These are phyloP conservation scores for Pleurotus pulmonarius DNA, from an alignment of 768 basidiomycete species.

Conservation along the genomic window DNA sequence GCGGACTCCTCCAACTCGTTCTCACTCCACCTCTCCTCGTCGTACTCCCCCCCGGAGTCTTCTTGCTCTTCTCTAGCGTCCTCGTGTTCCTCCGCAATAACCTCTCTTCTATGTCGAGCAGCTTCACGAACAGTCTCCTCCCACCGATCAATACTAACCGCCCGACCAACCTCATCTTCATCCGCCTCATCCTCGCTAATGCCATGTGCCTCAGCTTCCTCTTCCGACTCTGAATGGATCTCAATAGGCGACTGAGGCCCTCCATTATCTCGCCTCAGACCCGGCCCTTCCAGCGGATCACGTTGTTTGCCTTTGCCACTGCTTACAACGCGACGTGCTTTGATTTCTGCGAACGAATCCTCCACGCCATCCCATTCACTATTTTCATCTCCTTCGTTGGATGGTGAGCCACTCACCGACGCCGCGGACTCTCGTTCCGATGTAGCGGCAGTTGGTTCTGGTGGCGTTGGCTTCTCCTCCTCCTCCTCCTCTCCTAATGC, in stretches of 20 bases:
- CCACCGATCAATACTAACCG: conserved; percentile 5
- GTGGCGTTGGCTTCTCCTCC: conserved; percentile 15
- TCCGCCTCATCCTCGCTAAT: conserved; percentile 15
- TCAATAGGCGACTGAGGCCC: conserved; percentile 43
- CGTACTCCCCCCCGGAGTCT: conserved; percentile 11
- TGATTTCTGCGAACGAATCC: conserved; percentile 54
- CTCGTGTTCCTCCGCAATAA: conserved; percentile 3
- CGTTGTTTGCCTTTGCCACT: conserved; percentile 54
- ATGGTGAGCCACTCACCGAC: conserved; percentile 14
- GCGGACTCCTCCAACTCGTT: conserved; percentile 6
- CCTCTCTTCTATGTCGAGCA: conserved; percentile 3
- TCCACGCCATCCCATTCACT: conserved; percentile 34
- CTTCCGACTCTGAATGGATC: conserved; percentile 33
- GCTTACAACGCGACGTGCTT: conserved; percentile 34
- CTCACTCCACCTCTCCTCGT: not conserved
- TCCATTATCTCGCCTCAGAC: conserved; percentile 34
- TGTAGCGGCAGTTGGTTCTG: conserved; percentile 8
- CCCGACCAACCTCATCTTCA: not conserved
- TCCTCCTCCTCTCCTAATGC: conserved; percentile 52
- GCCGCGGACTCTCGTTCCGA: conserved; percentile 13
- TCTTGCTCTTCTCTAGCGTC: conserved; percentile 7
- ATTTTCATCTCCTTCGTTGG: conserved; percentile 16
- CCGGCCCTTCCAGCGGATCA: conserved; percentile 59
- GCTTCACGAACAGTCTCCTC: conserved; percentile 3
- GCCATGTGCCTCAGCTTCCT: conserved; percentile 15